These are phyloP conservation scores for Rhododendron griersonianum DNA, from an alignment of 148 eudicot species.

Conservation along the genomic window DNA sequence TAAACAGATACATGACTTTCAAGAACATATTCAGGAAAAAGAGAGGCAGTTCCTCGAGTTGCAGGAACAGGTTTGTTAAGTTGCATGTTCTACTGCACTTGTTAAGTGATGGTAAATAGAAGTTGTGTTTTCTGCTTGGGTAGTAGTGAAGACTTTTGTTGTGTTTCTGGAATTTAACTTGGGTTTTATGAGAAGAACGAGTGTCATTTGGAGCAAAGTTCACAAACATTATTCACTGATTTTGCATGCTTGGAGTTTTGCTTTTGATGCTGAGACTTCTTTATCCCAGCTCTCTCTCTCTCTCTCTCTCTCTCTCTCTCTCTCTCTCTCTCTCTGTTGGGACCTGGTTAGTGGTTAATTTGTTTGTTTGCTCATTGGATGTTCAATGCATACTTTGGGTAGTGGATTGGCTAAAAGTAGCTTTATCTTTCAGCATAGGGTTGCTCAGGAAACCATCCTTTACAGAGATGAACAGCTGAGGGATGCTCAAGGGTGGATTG, in stretches of 20 bases:
- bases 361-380: background rate
- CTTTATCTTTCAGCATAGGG: conserved; percentile 62
- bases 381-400: background rate
- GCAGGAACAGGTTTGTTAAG: conserved; percentile 81
- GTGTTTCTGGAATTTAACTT: background rate
- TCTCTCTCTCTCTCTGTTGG: background rate
- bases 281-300: background rate
- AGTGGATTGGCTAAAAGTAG: background rate
- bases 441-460: conserved; percentile 66
- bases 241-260: conserved; percentile 1
- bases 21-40: conserved; percentile 88
- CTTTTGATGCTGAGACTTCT: background rate
- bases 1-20: conserved; percentile 85
- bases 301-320: background rate
- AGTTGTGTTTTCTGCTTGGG: background rate
- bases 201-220: background rate
- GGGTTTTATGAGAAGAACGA: background rate
- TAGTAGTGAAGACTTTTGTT: background rate
- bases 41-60: conserved; percentile 79
- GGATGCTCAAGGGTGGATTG: conserved; percentile 88
- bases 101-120: background rate
- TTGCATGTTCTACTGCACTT: background rate
- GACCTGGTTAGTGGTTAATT: background rate
- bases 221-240: background rate
- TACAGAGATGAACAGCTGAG: conserved; percentile 84